Conservation (phyloP, 1,284 basidiomycete genomes). For the Blastosporella zonata region DNA sequence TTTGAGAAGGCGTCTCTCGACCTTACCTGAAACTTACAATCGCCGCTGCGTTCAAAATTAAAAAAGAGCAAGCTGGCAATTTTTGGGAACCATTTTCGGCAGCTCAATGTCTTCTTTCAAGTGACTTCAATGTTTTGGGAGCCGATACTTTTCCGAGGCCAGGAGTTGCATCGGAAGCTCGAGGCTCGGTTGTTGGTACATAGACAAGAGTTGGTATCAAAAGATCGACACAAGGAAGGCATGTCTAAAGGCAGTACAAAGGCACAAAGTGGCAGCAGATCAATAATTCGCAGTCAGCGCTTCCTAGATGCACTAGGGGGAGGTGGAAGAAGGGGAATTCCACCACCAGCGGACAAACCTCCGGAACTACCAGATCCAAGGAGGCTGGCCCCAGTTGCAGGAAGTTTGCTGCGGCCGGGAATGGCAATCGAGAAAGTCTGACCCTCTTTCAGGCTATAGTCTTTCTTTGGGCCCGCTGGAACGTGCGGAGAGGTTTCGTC, state of each 20-base stretch:
- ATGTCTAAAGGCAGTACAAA: neutral
- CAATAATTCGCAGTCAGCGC: constrained; percentile 3
- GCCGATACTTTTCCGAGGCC: constrained; percentile 12
- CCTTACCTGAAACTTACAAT: too few species aligned
- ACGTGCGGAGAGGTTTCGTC: constrained; percentile 53
- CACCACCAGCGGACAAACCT: constrained; percentile 30
- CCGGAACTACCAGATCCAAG: constrained; percentile 30
- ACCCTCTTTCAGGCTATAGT: constrained; percentile 94
- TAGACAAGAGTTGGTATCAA: neutral
- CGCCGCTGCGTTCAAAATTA: too few species aligned
- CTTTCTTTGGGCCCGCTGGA: constrained; percentile 83
- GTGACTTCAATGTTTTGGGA: neutral
- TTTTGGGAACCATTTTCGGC: too few species aligned
- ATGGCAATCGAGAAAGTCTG: constrained; percentile 93
- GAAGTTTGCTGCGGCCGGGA: constrained; percentile 61
- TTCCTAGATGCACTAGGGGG: constrained; percentile 52
- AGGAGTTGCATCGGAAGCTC: neutral
- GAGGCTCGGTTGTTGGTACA: neutral
- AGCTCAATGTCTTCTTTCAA: neutral
- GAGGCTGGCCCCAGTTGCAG: constrained; percentile 30
- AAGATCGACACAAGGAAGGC: too few species aligned
- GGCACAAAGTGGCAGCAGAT: neutral
- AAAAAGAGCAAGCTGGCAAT: too few species aligned
- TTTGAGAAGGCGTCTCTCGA: too few species aligned
- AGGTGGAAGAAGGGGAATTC: constrained; percentile 70